Conservation (phyloP, 1,284 basidiomycete species). For the Flammula alnicola region DNA sequence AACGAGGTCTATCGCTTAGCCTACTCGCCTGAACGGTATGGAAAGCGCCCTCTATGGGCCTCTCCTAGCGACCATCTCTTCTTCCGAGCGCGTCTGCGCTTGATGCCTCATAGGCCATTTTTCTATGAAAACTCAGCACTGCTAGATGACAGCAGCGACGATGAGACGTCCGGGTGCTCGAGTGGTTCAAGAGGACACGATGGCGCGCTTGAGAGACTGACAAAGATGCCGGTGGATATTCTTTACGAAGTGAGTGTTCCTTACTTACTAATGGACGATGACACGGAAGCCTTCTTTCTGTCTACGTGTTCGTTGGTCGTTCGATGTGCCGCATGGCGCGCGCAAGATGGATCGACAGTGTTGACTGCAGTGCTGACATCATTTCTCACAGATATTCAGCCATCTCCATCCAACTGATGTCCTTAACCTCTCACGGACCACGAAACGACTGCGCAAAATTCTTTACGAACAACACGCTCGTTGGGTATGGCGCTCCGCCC, state of each 20-base stretch:
- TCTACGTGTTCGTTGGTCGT: background rate
- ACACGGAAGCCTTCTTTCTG: background rate
- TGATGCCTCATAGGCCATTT: background rate
- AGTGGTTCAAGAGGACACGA: slow-evolving; percentile 5
- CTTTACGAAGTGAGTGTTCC: slow-evolving; percentile 34
- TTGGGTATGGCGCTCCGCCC: slow-evolving; percentile 38
- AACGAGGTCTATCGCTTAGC: slow-evolving; percentile 1
- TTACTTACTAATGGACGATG: too few species aligned
- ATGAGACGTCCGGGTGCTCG: background rate
- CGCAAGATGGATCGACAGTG: background rate
- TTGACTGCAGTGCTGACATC: background rate
- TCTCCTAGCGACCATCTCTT: slow-evolving; percentile 10
- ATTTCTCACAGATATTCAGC: slow-evolving; percentile 32
- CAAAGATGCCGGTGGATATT: slow-evolving; percentile 33
- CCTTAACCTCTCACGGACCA: slow-evolving; percentile 45
- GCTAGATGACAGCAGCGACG: slow-evolving; percentile 1
- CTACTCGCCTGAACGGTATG: slow-evolving; percentile 5
- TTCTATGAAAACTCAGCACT: too few species aligned
- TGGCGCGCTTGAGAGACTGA: slow-evolving; percentile 19
- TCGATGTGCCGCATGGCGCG: background rate
- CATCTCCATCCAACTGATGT: slow-evolving; percentile 38
- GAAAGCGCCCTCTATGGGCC: background rate
- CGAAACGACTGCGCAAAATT: slow-evolving; percentile 38
- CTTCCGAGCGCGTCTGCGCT: slow-evolving; percentile 2
- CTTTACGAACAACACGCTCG: slow-evolving; percentile 39